Evolutionary conservation across 805 yeast species (phyloP), one percentile per base, ranked within the genome.

Genomic region (Yarrowia sp.): DNA sequence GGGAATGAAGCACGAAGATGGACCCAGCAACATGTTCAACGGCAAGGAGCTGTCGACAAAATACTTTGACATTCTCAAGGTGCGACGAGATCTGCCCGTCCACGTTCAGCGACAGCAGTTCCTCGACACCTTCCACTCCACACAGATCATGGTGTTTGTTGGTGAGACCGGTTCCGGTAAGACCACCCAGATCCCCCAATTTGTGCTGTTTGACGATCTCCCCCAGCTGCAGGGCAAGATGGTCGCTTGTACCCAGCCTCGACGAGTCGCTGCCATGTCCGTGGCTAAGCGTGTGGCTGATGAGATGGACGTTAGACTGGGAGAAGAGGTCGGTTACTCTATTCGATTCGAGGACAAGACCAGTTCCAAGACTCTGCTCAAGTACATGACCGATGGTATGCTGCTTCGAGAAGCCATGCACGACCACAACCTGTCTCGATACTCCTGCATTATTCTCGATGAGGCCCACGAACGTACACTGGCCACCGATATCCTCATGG

Each of bases 111-210:
- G 98, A 76, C 89, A 86, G 66, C 97, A 94, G 79, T 95, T 95
- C 77, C 83, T 95, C 68, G 83, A 84, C 71, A 86, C 91, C 69
- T 95, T 89, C 79, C 98, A 94, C 71, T 80, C 84, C 20, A 87
- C 94, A 44, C 99, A 94, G 79, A 90, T 94, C 76, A 90, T 95
- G 96, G 98, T 94, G 43, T 92, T 95, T 78, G 98, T 95, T 65
- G 99, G 99, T 82, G 99, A 94, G 77, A 94, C 99, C 6, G 99
- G 99, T 81, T 92, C 97, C 38, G 99, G 99, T 85, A 94, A 94
- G 79, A 94, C 98, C 33, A 94, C 99, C 0, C 99, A 94, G 80
- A 93, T 94, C 71, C 98, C 99, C 3, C 99, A 94, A 79, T 95
- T 93, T 79, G 97, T 94, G 24, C 80, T 88, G 61, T 92, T 86